Evolutionary conservation across 2,329 filamentous ascomycete genomes (phyloP).

Genomic region (Alternaria viburni): DNA sequence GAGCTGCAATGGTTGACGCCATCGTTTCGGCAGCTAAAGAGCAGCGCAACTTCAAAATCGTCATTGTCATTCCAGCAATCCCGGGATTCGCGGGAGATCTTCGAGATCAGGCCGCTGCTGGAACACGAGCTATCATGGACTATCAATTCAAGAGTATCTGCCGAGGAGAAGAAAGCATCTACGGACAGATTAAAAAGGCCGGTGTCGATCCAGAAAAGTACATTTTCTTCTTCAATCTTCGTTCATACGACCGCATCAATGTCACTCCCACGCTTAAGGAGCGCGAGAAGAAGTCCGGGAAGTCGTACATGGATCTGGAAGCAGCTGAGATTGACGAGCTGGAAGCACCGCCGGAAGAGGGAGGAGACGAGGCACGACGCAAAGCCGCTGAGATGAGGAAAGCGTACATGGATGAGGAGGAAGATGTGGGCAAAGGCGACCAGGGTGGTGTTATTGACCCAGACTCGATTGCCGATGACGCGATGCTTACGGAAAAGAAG

Average conservation of each 20-base stretch:
- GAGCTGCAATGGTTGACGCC: conserved; percentile 87
- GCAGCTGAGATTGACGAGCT: conserved; percentile 87
- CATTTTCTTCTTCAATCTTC: conserved; percentile 92
- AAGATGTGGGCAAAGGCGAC: conserved; percentile 48
- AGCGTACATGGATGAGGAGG: conserved; percentile 53
- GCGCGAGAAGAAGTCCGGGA: conserved; percentile 79
- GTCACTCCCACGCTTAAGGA: conserved; percentile 75
- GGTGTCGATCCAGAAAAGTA: conserved; percentile 79
- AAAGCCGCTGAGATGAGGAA: conserved; percentile 55
- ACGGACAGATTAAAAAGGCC: conserved; percentile 73
- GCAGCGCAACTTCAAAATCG: conserved; percentile 85
- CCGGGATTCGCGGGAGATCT: conserved; percentile 95
- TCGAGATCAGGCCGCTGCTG: conserved; percentile 78
- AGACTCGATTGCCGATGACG: conserved; percentile 75
- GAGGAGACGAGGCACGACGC: conserved; percentile 49
- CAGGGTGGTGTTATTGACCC: conserved; percentile 58
- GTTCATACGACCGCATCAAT: conserved; percentile 91
- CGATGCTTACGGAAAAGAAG: conserved; percentile 74
- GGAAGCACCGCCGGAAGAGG: conserved; percentile 60
- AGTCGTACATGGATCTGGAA: conserved; percentile 86
- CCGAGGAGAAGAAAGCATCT: conserved; percentile 90
- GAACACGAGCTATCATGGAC: conserved; percentile 93
- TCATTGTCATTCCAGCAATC: conserved; percentile 87
- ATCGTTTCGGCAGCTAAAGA: conserved; percentile 82
- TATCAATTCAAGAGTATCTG: conserved; percentile 98